phyloP scores from a whole-genome alignment of 331 rosid species.

The Quercus lobata region DNA sequence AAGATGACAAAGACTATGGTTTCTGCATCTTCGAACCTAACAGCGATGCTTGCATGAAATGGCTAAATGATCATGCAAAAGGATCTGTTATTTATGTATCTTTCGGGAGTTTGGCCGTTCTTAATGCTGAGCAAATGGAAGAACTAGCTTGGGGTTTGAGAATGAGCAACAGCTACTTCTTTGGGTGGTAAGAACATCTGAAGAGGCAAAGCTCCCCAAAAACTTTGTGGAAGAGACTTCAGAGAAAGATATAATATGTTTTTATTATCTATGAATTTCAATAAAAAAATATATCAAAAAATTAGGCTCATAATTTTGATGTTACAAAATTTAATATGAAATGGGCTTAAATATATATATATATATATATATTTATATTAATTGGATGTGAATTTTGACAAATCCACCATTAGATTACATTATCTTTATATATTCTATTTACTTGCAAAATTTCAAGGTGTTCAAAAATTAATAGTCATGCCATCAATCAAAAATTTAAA shows the following conservation, averaged over 20 bases:
- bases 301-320: too few species aligned
- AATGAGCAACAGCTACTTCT: slow-evolving; percentile 17
- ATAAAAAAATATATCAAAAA: too few species aligned
- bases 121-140: slow-evolving; percentile 3
- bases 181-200: slow-evolving; percentile 25
- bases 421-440: too few species aligned
- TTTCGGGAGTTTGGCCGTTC: background rate
- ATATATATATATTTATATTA: too few species aligned
- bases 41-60: slow-evolving; percentile 13
- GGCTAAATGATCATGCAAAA: slow-evolving; percentile 23
- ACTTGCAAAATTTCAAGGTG: too few species aligned
- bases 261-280: too few species aligned
- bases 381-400: too few species aligned
- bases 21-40: slow-evolving; percentile 3
- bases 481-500: too few species aligned
- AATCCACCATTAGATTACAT: too few species aligned
- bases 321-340: too few species aligned
- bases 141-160: slow-evolving; percentile 33
- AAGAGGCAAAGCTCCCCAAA: slow-evolving; percentile 24
- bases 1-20: slow-evolving; percentile 15
- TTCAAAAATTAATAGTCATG: too few species aligned
- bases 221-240: slow-evolving; percentile 21
- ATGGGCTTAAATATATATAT: too few species aligned
- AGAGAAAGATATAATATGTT: slow-evolving; percentile 9
- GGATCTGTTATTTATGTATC: slow-evolving; percentile 26